Evolutionary conservation across 208 protist genomes (phyloP).

Genomic region (Novymonas esmeraldas): DNA sequence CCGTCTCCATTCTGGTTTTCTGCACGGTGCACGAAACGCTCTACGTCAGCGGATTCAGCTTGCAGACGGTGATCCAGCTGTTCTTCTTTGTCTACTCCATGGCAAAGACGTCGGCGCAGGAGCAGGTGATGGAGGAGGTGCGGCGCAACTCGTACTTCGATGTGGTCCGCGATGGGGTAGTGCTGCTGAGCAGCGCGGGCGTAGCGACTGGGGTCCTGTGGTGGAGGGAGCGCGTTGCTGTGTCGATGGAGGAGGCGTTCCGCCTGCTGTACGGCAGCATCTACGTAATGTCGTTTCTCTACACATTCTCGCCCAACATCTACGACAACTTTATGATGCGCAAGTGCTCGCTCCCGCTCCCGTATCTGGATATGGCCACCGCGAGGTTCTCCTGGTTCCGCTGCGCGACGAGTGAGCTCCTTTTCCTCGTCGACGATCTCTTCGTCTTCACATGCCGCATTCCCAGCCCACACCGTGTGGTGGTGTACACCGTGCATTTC

Average conservation of each 20-base stretch:
- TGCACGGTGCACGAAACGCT: constrained; percentile 70
- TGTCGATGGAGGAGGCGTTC: constrained; percentile 46
- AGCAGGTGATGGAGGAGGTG: constrained; percentile 34
- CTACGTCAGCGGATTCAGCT: constrained; percentile 60
- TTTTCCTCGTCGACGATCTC: constrained; percentile 78
- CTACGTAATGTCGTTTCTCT: constrained; percentile 75
- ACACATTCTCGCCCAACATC: constrained; percentile 79
- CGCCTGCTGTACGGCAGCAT: constrained; percentile 55
- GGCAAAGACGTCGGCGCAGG: constrained; percentile 46
- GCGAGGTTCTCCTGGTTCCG: constrained; percentile 17
- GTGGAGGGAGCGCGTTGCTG: constrained; percentile 1
- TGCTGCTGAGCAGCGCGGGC: constrained; percentile 41
- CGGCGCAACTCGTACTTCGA: constrained; percentile 71
- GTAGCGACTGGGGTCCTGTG: constrained; percentile 24
- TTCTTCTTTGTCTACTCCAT: constrained; percentile 61
- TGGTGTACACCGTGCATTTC: constrained; percentile 60
- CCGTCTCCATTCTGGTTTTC: constrained; percentile 47
- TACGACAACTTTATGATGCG: constrained; percentile 75
- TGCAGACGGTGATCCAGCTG: constrained; percentile 58
- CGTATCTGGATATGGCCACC: constrained; percentile 39
- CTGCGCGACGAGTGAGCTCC: constrained; percentile 46
- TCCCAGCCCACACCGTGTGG: constrained; percentile 59
- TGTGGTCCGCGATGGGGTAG: constrained; percentile 45
- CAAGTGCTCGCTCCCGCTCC: constrained; percentile 71
- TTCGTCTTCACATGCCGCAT: constrained; percentile 86